Evolutionary conservation across 352 stramenopile species (phyloP).

Genomic region (Phytophthora sp.): DNA sequence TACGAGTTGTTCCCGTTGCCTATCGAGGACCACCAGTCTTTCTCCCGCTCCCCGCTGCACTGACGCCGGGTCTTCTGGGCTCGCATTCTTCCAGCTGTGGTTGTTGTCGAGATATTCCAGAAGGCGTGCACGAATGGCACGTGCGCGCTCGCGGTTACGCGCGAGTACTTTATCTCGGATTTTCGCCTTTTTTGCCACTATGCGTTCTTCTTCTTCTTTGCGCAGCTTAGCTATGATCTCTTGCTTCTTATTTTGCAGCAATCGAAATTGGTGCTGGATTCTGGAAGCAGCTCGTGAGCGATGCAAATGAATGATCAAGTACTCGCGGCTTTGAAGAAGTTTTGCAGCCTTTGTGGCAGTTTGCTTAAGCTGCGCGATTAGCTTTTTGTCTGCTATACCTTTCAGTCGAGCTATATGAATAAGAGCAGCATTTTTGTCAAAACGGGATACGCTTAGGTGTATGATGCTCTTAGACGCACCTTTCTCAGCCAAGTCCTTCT

Average conservation of each 20-base stretch:
- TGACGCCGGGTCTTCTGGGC: neutral
- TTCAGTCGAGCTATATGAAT: slow-evolving; percentile 39
- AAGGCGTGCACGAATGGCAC: slow-evolving; percentile 39
- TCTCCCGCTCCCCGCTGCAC: no score
- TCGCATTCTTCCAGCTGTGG: neutral
- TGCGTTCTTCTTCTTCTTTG: slow-evolving; percentile 31
- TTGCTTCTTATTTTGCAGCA: slow-evolving; percentile 9
- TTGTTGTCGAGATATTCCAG: slow-evolving; percentile 14
- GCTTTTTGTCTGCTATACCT: slow-evolving; percentile 42
- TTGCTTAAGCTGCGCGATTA: slow-evolving; percentile 47
- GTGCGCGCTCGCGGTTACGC: slow-evolving; percentile 50
- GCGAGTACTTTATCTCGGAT: slow-evolving; percentile 44
- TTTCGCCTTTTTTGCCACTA: slow-evolving; percentile 41
- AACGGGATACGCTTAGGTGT: neutral
- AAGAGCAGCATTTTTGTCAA: neutral
- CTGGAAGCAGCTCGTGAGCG: slow-evolving; percentile 35
- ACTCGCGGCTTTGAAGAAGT: slow-evolving; percentile 26
- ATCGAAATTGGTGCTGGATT: slow-evolving; percentile 47
- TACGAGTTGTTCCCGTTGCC: slow-evolving; percentile 21
- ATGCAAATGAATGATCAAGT: slow-evolving; percentile 30
- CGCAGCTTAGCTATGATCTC: slow-evolving; percentile 22
- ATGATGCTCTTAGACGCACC: slow-evolving; percentile 22
- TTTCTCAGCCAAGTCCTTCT: slow-evolving; percentile 54
- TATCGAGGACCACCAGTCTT: slow-evolving; percentile 24
- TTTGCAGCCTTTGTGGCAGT: slow-evolving; percentile 22